Base-by-base conservation (phyloP, 805 yeast genomes). In the Yarrowia osloensis region DNA sequence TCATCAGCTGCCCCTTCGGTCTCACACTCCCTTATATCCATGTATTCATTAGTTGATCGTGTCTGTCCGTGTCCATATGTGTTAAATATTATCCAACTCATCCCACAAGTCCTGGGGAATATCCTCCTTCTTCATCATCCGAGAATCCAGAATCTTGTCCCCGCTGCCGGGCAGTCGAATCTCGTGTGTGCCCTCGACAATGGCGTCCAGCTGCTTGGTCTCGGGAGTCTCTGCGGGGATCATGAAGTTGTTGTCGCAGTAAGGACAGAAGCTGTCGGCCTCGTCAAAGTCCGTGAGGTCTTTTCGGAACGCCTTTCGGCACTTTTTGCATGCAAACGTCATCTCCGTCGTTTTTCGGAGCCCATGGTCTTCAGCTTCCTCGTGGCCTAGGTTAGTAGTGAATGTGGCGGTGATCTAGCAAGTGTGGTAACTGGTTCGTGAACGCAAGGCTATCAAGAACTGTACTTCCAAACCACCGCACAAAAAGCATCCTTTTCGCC, bases 271-370 rank as follows among this genome's bases (percentile, higher is more conserved):
- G n/a, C 73, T 70, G 67, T 75, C 78, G 2, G 76, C 50, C 39
- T 76, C 78, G 66, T 76, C 78, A 37, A 75, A 75, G 47, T 75
- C 77, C 8, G 73, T 69, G 59, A 75, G 67, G 47, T 75, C 77
- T 69, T 75, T 75, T 55, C 78, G 70, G 70, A 76, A 76, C 12
- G 77, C 78, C 57, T 74, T 74, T 35, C 68, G 67, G 70, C 78
- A 76, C 66, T 73, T 75, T 67, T 76, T 76, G 71, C 78, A 76
- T 9, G 74, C 69, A 31, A 76, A 67, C 0, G 78, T 71, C 69
- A 76, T 57, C 17, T 76, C 78, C 7, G 73, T 61, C 15, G 78
- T 75, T 65, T 74, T 74, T 24, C 68, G 68, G 37, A 76, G 68
- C n/a, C 71, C 54, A 65, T 76, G 78, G 67, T 69, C 73, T 57